phyloP scores from a whole-genome alignment of 306 rosid genomes.

The Prunus padus region DNA sequence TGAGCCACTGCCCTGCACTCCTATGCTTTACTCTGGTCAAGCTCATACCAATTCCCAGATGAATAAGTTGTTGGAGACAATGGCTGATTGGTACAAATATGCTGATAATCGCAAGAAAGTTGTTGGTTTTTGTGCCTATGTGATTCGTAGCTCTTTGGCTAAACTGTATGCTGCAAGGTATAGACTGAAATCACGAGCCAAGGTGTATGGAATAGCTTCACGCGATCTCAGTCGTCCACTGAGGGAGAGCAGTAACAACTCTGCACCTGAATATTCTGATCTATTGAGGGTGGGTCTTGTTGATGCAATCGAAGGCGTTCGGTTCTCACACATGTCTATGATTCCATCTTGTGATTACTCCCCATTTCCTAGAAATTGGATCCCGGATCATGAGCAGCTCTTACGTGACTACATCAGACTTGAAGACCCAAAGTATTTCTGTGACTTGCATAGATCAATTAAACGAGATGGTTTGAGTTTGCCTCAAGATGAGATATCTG shows the following conservation, averaged over 20 bases:
- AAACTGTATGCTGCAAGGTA: conserved; percentile 94
- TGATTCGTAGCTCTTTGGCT: conserved; percentile 82
- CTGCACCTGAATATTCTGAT: conserved; percentile 92
- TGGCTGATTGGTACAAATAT: conserved; percentile 95
- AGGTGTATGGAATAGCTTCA: conserved; percentile 79
- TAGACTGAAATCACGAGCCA: conserved; percentile 85
- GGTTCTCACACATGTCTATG: conserved; percentile 78
- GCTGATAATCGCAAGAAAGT: conserved; percentile 94
- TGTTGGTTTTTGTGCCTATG: conserved; percentile 92
- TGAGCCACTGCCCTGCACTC: conserved; percentile 86
- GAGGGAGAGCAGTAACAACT: conserved; percentile 72
- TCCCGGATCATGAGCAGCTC: conserved; percentile 70
- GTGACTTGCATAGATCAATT: conserved; percentile 58
- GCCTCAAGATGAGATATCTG: conserved; percentile 89
- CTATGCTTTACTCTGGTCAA: conserved; percentile 92
- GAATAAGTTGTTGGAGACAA: conserved; percentile 91
- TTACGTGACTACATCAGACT: conserved; percentile 69
- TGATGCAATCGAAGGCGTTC: conserved; percentile 91
- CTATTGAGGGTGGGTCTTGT: conserved; percentile 93
- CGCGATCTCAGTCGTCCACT: conserved; percentile 79
- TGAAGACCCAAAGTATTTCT: conserved; percentile 69
- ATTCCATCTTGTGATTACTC: conserved; percentile 95
- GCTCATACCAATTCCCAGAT: conserved; percentile 91
- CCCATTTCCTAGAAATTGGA: conserved; percentile 89
- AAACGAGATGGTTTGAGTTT: conserved; percentile 59